Conservation (phyloP, 352 stramenopile species). For the Phytopythium oedochilum region DNA sequence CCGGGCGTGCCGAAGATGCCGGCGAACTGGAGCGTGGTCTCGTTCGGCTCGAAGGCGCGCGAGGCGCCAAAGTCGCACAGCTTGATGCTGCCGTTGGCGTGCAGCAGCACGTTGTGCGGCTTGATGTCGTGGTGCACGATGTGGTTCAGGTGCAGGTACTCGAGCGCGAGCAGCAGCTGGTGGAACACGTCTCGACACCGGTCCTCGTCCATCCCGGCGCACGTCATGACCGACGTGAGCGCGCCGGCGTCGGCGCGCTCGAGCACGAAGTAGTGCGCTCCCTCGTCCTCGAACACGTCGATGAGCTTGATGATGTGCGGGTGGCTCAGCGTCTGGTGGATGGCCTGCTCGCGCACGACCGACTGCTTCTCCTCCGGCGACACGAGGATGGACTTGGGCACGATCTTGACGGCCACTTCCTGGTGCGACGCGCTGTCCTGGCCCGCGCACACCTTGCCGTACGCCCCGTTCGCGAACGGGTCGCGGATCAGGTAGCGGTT, state of each 20-base stretch:
- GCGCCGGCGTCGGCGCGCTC: conserved; percentile 56
- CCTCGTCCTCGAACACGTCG: conserved; percentile 69
- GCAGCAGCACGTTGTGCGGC: conserved; percentile 73
- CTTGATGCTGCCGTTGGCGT: conserved; percentile 50
- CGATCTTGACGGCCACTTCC: conserved; percentile 70
- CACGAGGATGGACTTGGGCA: conserved; percentile 68
- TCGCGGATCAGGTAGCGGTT: conserved; percentile 60
- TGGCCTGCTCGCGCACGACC: conserved; percentile 65
- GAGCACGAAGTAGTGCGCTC: conserved; percentile 71
- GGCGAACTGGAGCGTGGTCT: conserved; percentile 49
- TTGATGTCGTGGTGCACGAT: conserved; percentile 93
- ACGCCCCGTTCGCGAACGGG: conserved; percentile 64
- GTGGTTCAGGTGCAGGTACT: conserved; percentile 63
- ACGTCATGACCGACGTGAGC: conserved; percentile 46
- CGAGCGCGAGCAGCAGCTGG: conserved; percentile 54
- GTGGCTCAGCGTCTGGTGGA: conserved; percentile 60
- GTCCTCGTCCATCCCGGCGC: conserved; percentile 39
- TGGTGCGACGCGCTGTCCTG: conserved; percentile 47
- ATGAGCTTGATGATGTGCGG: conserved; percentile 75
- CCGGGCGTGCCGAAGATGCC: conserved; percentile 68
- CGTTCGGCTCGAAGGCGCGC: conserved; percentile 48
- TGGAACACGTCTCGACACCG: conserved; percentile 49
- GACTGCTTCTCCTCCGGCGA: conserved; percentile 68
- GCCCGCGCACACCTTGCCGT: conserved; percentile 55
- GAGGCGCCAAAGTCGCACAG: conserved; percentile 85